Evolutionary conservation across 305 asterid genomes (phyloP).

Genomic region (Vinca major): DNA sequence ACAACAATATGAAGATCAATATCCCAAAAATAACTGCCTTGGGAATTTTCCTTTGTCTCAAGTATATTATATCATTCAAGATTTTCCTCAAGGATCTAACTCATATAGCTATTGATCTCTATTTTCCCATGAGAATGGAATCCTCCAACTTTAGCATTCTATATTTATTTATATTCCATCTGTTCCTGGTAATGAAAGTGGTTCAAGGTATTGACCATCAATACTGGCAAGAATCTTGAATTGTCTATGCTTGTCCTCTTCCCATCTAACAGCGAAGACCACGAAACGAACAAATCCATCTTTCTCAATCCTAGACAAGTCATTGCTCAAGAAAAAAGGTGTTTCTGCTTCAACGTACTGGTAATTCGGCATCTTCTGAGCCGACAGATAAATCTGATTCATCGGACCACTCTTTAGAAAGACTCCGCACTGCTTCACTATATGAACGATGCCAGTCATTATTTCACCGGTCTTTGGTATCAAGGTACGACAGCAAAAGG

Average conservation of each 20-base stretch:
- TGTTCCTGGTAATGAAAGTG: conserved; percentile 48
- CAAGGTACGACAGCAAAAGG: conserved; percentile 37
- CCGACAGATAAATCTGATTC: conserved; percentile 42
- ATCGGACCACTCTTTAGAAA: conserved; percentile 69
- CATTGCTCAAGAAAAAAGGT: conserved; percentile 31
- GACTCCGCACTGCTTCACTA: conserved; percentile 30
- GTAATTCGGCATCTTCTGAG: conserved; percentile 45
- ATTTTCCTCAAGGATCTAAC: too few species aligned
- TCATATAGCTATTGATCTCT: neutral
- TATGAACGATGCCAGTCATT: conserved; percentile 44
- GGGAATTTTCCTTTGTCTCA: too few species aligned
- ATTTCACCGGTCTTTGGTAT: conserved; percentile 53
- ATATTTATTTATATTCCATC: conserved; percentile 43
- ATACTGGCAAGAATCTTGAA: conserved; percentile 55
- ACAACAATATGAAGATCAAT: too few species aligned
- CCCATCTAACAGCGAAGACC: conserved; percentile 51
- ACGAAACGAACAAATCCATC: conserved; percentile 44
- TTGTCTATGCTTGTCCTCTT: conserved; percentile 30
- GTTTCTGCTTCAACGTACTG: conserved; percentile 29
- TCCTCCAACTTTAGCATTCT: conserved; percentile 21
- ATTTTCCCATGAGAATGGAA: neutral
- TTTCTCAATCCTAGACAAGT: conserved; percentile 50
- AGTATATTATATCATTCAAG: too few species aligned
- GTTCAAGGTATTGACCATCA: conserved; percentile 54
- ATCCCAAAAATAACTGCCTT: too few species aligned